Conservation (phyloP, 352 stramenopile genomes). For the Lagenidium sp. region DNA sequence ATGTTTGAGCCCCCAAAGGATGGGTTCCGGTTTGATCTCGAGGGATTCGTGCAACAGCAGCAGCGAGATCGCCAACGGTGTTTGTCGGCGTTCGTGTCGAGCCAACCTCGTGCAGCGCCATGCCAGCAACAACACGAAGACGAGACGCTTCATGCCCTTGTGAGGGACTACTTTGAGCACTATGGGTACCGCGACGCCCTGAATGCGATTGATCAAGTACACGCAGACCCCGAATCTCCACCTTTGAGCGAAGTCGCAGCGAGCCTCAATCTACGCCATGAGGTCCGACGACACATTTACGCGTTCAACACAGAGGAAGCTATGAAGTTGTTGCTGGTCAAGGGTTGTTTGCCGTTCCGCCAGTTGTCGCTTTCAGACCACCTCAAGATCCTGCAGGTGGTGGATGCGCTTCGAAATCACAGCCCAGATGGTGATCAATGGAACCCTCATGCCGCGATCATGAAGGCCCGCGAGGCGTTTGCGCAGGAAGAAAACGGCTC, state of each 20-base stretch:
- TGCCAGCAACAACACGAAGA: neutral
- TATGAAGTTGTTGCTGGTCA: neutral
- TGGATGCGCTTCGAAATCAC: neutral
- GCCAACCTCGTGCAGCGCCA: neutral
- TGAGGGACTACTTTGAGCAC: neutral
- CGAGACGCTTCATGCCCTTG: neutral
- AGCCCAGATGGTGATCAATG: neutral
- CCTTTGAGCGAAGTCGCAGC: neutral
- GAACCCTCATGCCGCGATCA: neutral
- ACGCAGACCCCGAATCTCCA: neutral
- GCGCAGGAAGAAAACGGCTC: neutral
- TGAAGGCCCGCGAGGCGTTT: no score
- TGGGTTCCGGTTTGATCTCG: neutral
- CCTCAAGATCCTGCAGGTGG: neutral
- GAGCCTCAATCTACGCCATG: neutral
- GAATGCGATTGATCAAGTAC: neutral
- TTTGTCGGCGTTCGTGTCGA: neutral
- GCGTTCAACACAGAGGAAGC: neutral
- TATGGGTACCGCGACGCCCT: neutral
- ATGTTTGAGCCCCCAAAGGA: neutral
- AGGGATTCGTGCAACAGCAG: neutral
- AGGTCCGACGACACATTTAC: neutral
- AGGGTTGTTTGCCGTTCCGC: neutral
- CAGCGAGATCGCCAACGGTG: neutral
- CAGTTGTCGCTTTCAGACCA: neutral